Conservation (phyloP, 768 basidiomycete genomes). For the Antrodiella citrinella region DNA sequence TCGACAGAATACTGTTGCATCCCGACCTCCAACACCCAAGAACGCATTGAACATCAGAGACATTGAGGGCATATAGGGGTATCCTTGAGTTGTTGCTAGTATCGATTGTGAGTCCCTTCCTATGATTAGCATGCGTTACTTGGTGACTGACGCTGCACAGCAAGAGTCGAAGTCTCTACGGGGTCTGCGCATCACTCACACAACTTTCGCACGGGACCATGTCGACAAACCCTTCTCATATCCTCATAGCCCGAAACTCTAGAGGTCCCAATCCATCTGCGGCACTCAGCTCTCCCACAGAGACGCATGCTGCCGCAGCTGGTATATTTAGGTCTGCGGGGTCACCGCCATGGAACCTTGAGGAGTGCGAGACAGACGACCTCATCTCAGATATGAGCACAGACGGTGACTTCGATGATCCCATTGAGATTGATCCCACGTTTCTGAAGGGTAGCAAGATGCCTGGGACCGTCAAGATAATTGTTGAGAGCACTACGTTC, state of each 20-base stretch:
- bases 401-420: slow-evolving; percentile 51
- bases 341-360: slow-evolving; percentile 73
- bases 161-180: no score
- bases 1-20: no score
- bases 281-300: slow-evolving; percentile 75
- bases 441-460: slow-evolving; percentile 61
- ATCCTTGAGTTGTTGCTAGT: no score
- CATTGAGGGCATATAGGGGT: no score
- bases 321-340: slow-evolving; percentile 79
- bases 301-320: slow-evolving; percentile 81
- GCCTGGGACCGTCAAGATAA: slow-evolving; percentile 85
- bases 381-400: slow-evolving; percentile 61
- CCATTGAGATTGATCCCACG: slow-evolving; percentile 75
- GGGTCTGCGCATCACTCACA: neutral
- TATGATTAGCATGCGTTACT: no score
- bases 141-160: neutral
- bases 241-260: slow-evolving; percentile 83
- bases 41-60: no score
- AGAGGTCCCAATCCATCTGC: slow-evolving; percentile 72
- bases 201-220: slow-evolving; percentile 21
- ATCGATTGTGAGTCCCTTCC: no score
- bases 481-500: slow-evolving; percentile 84
- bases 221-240: slow-evolving; percentile 77
- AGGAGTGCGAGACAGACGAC: slow-evolving; percentile 65
- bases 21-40: no score